Conservation (phyloP, 2,329 filamentous ascomycete genomes). For the Colletotrichum abscissum region DNA sequence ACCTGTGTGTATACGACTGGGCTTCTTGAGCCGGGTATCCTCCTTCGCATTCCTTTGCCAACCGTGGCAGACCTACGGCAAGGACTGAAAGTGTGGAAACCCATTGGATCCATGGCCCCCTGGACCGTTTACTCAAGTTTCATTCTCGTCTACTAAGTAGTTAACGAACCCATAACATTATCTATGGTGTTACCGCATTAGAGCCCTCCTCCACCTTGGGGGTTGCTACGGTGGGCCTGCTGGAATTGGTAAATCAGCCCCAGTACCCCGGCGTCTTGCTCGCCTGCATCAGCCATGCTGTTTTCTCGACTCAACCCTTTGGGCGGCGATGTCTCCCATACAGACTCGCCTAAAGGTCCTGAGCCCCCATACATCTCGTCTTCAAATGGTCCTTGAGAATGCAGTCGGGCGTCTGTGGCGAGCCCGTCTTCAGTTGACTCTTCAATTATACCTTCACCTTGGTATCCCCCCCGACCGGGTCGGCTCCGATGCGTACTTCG, state of each 20-base stretch:
- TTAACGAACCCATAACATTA: background rate
- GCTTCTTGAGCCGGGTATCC: background rate
- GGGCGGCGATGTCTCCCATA: constrained; percentile 68
- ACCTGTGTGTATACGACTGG: background rate
- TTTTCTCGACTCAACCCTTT: constrained; percentile 63
- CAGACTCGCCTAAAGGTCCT: constrained; percentile 66
- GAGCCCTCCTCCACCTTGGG: constrained; percentile 47
- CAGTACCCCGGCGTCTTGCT: constrained; percentile 65
- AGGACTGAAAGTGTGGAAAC: background rate
- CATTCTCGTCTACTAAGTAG: background rate
- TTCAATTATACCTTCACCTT: constrained; percentile 65
- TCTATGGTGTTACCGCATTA: background rate
- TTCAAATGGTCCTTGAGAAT: constrained; percentile 71
- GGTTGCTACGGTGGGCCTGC: constrained; percentile 64
- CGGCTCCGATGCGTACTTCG: constrained; percentile 61
- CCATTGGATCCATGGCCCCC: background rate
- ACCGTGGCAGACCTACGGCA: background rate
- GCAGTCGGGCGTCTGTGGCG: constrained; percentile 47
- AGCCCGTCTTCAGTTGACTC: constrained; percentile 63
- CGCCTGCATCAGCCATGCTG: constrained; percentile 57
- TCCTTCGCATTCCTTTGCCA: background rate
- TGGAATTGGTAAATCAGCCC: constrained; percentile 70
- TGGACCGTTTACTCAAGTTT: background rate
- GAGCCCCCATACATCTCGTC: constrained; percentile 62
- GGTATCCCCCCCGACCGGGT: constrained; percentile 56